A percentile compares a stretch with the other conserved stretches of the same genome.
These are phyloP conservation scores for Hyaloperonospora arabidopsidis DNA, from an alignment of 352 stramenopile species.

Conservation along the genomic window DNA sequence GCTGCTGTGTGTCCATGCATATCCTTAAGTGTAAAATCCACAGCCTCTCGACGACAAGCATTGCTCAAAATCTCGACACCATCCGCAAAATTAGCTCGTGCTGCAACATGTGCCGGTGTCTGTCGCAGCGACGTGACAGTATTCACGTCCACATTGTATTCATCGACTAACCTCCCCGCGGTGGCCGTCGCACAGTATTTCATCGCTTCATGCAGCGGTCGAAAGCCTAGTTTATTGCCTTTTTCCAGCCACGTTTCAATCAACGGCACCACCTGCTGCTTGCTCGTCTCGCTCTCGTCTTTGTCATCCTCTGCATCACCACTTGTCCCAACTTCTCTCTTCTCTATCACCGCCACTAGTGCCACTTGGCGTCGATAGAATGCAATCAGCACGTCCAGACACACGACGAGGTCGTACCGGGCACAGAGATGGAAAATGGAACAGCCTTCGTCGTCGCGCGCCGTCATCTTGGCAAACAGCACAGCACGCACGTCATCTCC, in stretches of 20 bases:
- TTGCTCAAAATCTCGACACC: slow-evolving; percentile 44
- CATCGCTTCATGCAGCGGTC: slow-evolving; percentile 57
- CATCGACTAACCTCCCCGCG: slow-evolving; percentile 25
- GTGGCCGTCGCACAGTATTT: slow-evolving; percentile 42
- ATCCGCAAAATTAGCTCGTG: slow-evolving; percentile 36
- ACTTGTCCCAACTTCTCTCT: slow-evolving; percentile 2
- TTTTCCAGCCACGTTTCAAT: slow-evolving; percentile 43
- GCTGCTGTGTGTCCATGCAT: slow-evolving; percentile 40
- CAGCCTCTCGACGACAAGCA: slow-evolving; percentile 14
- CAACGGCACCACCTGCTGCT: too few relatives aligned
- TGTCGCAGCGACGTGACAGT: slow-evolving; percentile 41
- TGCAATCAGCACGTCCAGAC: slow-evolving; percentile 35
- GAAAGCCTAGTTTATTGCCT: slow-evolving; percentile 57
- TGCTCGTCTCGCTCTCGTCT: too few relatives aligned
- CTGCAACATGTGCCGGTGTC: slow-evolving; percentile 63
- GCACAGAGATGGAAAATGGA: slow-evolving; percentile 75
- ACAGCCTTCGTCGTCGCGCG: slow-evolving; percentile 67
- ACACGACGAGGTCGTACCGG: slow-evolving; percentile 44
- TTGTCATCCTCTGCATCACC: too few relatives aligned
- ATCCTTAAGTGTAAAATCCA: slow-evolving; percentile 35
- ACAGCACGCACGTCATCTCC: slow-evolving; percentile 35
- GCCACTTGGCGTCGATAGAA: slow-evolving; percentile 39
- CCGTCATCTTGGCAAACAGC: slow-evolving; percentile 44
- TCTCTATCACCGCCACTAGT: neutral
- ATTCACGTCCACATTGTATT: slow-evolving; percentile 43